phyloP scores from a whole-genome alignment of 1,139 yeast genomes.

The Hemisphaericaspora lyxosophila region DNA sequence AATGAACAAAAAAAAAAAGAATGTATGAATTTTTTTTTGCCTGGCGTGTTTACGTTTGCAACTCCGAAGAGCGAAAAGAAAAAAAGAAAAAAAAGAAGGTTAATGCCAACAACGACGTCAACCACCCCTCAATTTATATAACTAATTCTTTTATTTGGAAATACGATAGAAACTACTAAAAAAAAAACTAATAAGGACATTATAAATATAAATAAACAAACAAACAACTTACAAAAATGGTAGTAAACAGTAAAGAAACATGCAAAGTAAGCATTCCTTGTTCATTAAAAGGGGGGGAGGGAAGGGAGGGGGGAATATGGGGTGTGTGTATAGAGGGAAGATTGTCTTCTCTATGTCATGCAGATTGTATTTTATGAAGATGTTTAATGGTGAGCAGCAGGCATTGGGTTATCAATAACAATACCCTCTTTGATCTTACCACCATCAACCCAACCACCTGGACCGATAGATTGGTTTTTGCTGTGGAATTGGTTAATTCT shows the following conservation, averaged over 20 bases:
- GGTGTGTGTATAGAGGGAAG: not conserved
- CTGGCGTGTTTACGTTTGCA: not conserved
- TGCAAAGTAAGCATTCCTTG: not conserved
- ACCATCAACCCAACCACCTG: conserved; percentile 78
- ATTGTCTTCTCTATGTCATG: not conserved
- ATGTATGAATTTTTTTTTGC: too few species aligned
- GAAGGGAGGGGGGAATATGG: not conserved
- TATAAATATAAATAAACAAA: not conserved
- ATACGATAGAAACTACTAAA: not conserved
- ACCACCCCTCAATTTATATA: too few species aligned
- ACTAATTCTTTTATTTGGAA: not conserved
- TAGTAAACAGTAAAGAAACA: not conserved
- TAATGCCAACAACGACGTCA: not conserved
- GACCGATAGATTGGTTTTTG: conserved; percentile 42
- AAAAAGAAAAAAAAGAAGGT: not conserved
- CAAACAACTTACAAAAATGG: not conserved
- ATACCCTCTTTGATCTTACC: conserved; percentile 64
- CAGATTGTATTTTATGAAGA: not conserved
- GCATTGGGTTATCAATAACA: conserved; percentile 63
- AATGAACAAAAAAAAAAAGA: not conserved
- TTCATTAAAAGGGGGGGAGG: not conserved
- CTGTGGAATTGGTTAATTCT: conserved; percentile 52
- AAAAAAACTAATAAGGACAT: not conserved
- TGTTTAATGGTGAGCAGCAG: conserved; percentile 37
- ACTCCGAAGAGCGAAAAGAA: not conserved